phyloP scores from a whole-genome alignment of 2,329 filamentous ascomycete species.

The Bipolaris victoriae region DNA sequence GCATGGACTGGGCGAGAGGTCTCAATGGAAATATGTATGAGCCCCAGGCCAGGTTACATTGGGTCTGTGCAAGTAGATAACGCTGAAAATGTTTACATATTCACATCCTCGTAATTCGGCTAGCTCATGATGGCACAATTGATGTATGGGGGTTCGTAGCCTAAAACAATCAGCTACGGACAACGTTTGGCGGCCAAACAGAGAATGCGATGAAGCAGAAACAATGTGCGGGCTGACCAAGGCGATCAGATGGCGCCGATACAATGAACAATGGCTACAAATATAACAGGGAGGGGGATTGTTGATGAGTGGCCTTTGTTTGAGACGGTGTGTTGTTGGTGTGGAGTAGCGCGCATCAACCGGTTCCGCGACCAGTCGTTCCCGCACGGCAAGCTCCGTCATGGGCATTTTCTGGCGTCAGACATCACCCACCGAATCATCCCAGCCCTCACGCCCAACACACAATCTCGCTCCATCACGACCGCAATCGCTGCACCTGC shows the following conservation, averaged over 20 bases:
- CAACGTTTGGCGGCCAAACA: conserved; percentile 2
- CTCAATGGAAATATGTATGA: conserved; percentile 4
- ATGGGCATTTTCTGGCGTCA: conserved; percentile 47
- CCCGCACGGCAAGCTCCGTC: conserved; percentile 35
- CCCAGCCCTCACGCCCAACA: conserved; percentile 27
- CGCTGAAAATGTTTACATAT: conserved; percentile 13
- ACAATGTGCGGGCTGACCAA: conserved; percentile 8
- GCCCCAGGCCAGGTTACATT: neutral
- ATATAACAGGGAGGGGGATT: neutral
- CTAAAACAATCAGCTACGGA: neutral
- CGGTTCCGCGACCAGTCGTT: conserved; percentile 26
- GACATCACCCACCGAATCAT: conserved; percentile 32
- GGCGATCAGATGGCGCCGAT: neutral
- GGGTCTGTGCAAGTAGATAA: conserved; percentile 13
- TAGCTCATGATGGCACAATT: neutral
- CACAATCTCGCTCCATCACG: conserved; percentile 35
- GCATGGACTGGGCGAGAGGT: conserved; percentile 1
- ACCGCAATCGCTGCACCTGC: conserved; percentile 32
- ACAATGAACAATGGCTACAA: neutral
- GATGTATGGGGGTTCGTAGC: conserved; percentile 3
- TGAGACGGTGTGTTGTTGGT: conserved; percentile 11
- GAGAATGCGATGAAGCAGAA: conserved; percentile 22
- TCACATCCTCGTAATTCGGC: neutral
- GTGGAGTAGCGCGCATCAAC: conserved; percentile 23
- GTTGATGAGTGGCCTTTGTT: neutral